A percentile compares a stretch with the other conserved stretches of the same genome.
phyloP scores from a whole-genome alignment of 2,329 filamentous ascomycete genomes.

The Ilyonectria robusta region DNA sequence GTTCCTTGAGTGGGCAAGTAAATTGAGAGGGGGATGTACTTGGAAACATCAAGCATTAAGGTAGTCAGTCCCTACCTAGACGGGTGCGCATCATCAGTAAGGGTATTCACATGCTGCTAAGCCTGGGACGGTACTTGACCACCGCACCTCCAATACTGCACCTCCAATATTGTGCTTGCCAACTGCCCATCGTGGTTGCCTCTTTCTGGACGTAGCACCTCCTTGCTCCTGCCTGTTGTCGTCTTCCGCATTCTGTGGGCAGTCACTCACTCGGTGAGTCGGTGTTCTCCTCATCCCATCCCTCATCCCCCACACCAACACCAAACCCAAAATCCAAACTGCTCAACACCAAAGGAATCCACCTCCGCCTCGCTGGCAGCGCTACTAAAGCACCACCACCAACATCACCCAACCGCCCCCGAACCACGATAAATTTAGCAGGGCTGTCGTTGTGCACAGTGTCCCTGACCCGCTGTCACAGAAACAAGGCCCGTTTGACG shows the following conservation, averaged over 20 bases:
- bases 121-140: background rate
- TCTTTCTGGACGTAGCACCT: background rate
- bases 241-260: background rate
- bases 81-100: background rate
- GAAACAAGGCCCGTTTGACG: conserved; percentile 20
- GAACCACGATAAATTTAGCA: conserved; percentile 43
- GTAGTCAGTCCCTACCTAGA: background rate
- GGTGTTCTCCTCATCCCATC: too few relatives aligned
- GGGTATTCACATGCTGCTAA: background rate
- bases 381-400: background rate
- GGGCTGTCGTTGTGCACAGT: conserved; percentile 11
- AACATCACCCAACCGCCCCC: conserved; percentile 25
- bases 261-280: too few relatives aligned
- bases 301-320: background rate
- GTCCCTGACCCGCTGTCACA: conserved; percentile 19
- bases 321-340: background rate
- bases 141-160: background rate
- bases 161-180: background rate
- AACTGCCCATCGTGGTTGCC: background rate
- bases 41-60: conserved; percentile 6
- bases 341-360: background rate
- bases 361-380: background rate
- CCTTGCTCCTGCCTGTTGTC: background rate
- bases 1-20: background rate
- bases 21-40: conserved; percentile 10